These are phyloP conservation scores for Dunaliella primolecta DNA, from an alignment of 139 green algal species.

Conservation along the genomic window DNA sequence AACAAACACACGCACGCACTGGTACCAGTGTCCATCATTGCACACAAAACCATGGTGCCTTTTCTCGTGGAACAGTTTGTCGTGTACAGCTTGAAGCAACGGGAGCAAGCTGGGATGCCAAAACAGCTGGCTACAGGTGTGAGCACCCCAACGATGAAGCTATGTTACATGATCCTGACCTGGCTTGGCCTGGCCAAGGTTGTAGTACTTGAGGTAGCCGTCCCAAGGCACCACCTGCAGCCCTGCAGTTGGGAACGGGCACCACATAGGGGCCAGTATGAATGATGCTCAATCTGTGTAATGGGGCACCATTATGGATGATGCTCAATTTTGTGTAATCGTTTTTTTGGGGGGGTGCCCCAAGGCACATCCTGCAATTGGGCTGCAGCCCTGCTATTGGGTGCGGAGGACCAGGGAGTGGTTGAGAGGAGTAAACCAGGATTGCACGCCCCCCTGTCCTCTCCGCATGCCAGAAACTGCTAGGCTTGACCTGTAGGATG, in stretches of 20 bases:
- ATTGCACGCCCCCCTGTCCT: no score
- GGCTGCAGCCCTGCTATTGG: no score
- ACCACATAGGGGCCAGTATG: neutral
- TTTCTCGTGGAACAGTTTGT: neutral
- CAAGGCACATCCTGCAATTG: no score
- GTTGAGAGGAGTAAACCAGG: no score
- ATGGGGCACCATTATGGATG: neutral
- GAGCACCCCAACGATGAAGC: neutral
- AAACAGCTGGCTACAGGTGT: neutral
- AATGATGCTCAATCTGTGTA: neutral
- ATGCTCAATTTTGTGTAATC: neutral
- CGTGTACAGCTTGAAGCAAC: neutral
- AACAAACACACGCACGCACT: neutral
- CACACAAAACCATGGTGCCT: neutral
- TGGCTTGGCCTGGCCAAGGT: slow-evolving; percentile 76
- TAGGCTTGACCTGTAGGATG: no score
- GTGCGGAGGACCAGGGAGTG: no score
- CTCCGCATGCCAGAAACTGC: no score
- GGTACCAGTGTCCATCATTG: no score
- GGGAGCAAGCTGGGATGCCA: neutral
- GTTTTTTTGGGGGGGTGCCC: no score
- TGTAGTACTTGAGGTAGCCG: slow-evolving; percentile 99
- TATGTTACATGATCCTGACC: neutral
- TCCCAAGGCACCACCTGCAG: slow-evolving; percentile 83
- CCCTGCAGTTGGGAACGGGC: neutral